Evolutionary conservation across 371 early-diverging fungal species (phyloP).

Genomic region (Saksenaea oblongispora): DNA sequence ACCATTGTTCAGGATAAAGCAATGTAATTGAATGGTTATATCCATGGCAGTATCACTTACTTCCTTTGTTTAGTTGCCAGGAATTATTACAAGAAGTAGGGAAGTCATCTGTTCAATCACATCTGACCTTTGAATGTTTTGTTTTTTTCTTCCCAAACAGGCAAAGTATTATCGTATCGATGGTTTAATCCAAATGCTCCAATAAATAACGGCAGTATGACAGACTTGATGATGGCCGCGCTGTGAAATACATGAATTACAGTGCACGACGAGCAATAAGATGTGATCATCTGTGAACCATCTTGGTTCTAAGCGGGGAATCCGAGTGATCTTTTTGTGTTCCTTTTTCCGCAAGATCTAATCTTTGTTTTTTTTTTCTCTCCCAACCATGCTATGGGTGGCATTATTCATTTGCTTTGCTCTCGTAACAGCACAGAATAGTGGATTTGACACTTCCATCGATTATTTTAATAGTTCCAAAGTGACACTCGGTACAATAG

Average conservation of each 20-base stretch:
- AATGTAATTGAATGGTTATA: slow-evolving; percentile 20
- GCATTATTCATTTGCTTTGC: background rate
- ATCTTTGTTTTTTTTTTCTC: background rate
- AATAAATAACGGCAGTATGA: background rate
- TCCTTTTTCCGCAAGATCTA: background rate
- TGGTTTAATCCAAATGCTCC: slow-evolving; percentile 26
- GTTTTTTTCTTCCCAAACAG: slow-evolving; percentile 13
- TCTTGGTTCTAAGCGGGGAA: background rate
- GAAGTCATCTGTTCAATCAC: background rate
- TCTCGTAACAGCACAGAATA: slow-evolving; percentile 8
- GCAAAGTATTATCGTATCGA: slow-evolving; percentile 45
- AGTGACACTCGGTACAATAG: slow-evolving; percentile 7
- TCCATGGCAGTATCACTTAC: background rate
- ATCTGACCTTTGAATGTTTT: background rate
- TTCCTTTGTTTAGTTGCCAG: slow-evolving; percentile 19
- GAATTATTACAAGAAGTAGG: slow-evolving; percentile 45
- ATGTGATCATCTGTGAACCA: too few relatives aligned
- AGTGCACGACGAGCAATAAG: too few relatives aligned
- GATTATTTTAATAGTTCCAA: slow-evolving; percentile 13
- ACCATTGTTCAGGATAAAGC: slow-evolving; percentile 29
- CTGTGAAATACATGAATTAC: slow-evolving; percentile 10
- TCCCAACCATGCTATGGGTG: background rate
- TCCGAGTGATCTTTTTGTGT: background rate
- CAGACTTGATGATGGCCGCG: background rate
- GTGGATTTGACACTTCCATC: slow-evolving; percentile 18